Percentiles rank a stretch among this genome's conserved stretches.
Conservation (phyloP, 495 filamentous ascomycete species). For the Chaetomium fimeti region DNA sequence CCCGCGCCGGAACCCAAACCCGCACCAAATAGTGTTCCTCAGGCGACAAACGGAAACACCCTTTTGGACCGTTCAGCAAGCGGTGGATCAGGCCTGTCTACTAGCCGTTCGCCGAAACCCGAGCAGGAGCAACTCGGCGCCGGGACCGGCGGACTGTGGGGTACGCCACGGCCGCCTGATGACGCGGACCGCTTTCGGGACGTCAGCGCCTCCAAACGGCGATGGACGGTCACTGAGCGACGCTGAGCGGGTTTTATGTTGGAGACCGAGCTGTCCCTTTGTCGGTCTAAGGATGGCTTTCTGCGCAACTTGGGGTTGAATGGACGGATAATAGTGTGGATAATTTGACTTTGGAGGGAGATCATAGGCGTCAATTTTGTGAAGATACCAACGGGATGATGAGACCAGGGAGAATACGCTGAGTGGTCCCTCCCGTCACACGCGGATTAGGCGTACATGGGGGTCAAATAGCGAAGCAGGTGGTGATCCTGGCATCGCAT, state of each 20-base stretch:
- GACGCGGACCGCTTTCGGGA: constrained; percentile 42
- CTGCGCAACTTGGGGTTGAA: neutral
- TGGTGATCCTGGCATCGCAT: neutral
- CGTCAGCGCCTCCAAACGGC: constrained; percentile 41
- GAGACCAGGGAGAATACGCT: neutral
- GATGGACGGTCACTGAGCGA: constrained; percentile 49
- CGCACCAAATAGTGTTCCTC: neutral
- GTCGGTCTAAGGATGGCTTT: neutral
- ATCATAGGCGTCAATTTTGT: neutral
- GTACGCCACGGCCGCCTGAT: constrained; percentile 35
- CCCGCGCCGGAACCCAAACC: neutral
- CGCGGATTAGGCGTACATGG: neutral
- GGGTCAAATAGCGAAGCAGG: neutral
- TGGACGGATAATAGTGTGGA: neutral
- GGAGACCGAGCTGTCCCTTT: neutral
- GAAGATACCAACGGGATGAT: neutral
- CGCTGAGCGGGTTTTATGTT: constrained; percentile 8
- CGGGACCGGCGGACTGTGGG: constrained; percentile 42
- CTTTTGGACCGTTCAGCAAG: neutral
- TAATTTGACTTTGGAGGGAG: neutral
- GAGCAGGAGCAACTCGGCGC: constrained; percentile 26
- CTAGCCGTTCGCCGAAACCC: constrained; percentile 11
- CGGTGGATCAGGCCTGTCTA: neutral
- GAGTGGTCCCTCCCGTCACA: no score
- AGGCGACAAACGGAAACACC: neutral